These are phyloP conservation scores for Rhododendron kiyosumense DNA, from an alignment of 148 eudicot genomes.

Conservation along the genomic window DNA sequence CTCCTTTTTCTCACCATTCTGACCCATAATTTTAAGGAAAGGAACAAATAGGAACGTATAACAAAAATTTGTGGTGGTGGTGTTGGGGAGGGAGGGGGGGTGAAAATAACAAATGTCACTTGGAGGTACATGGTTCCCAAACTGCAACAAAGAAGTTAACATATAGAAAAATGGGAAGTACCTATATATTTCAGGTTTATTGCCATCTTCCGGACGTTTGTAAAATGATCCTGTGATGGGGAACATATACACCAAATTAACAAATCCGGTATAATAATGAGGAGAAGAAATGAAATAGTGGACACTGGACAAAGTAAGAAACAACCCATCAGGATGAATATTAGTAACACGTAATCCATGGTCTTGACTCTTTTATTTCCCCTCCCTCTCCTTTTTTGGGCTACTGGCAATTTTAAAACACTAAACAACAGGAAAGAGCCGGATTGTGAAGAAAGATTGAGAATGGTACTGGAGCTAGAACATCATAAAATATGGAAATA, in stretches of 20 bases:
- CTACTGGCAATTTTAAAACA: neutral
- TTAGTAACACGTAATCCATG: neutral
- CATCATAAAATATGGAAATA: neutral
- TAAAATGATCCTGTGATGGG: conserved; percentile 45
- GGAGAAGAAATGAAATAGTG: neutral
- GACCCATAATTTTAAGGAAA: neutral
- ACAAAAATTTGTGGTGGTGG: neutral
- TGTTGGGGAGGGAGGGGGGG: neutral
- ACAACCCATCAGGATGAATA: neutral
- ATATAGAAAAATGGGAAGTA: conserved; percentile 11
- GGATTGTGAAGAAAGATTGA: neutral
- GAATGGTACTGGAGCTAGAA: neutral
- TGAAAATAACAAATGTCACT: neutral
- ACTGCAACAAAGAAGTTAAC: conserved; percentile 1
- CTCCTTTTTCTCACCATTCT: neutral
- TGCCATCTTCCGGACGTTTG: conserved; percentile 32
- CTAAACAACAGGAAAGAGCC: neutral
- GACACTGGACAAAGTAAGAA: neutral
- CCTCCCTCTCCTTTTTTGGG: neutral
- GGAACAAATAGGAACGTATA: neutral
- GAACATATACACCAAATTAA: neutral
- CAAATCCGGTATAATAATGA: neutral
- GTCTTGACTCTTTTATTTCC: neutral
- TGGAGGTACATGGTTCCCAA: neutral
- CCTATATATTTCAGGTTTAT: conserved; percentile 49